phyloP scores from a whole-genome alignment of 2,329 filamentous ascomycete genomes.

The Lachnum nothofagi region DNA sequence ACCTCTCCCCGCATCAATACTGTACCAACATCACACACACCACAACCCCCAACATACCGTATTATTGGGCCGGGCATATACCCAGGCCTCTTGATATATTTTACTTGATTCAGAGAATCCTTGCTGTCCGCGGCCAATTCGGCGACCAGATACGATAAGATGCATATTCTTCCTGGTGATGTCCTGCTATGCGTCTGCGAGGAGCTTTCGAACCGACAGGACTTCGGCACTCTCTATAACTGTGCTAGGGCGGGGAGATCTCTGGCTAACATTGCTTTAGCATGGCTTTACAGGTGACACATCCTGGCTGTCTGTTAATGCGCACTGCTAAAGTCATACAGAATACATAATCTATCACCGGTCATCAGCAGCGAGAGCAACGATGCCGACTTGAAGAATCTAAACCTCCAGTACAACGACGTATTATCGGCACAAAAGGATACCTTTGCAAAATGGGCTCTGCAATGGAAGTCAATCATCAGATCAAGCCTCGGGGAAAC shows the following conservation, averaged over 20 bases:
- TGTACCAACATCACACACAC: conserved; percentile 4
- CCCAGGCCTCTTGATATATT: not conserved
- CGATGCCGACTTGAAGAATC: conserved; percentile 35
- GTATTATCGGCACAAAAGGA: conserved; percentile 16
- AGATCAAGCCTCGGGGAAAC: conserved; percentile 59
- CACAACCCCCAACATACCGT: too few relatives aligned
- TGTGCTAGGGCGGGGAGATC: conserved; percentile 51
- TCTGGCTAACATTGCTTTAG: conserved; percentile 54
- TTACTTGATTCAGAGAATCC: too few relatives aligned
- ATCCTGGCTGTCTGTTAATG: not conserved
- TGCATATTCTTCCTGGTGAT: conserved; percentile 36
- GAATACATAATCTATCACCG: conserved; percentile 44
- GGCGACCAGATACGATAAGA: conserved; percentile 1
- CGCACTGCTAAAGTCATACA: conserved; percentile 28
- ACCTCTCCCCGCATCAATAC: not conserved
- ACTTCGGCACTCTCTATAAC: conserved; percentile 57
- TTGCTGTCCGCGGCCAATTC: not conserved
- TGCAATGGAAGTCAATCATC: conserved; percentile 64
- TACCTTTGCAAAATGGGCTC: conserved; percentile 48
- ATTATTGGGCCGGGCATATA: not conserved
- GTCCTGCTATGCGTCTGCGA: conserved; percentile 57
- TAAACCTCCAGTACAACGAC: conserved; percentile 15
- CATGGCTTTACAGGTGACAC: conserved; percentile 57
- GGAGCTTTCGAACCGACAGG: conserved; percentile 49
- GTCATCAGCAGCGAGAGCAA: conserved; percentile 40